Evolutionary conservation across 805 yeast genomes (phyloP), one percentile per base, ranked within the genome.

Genomic region (Wickerhamomyces hampshirensis): DNA sequence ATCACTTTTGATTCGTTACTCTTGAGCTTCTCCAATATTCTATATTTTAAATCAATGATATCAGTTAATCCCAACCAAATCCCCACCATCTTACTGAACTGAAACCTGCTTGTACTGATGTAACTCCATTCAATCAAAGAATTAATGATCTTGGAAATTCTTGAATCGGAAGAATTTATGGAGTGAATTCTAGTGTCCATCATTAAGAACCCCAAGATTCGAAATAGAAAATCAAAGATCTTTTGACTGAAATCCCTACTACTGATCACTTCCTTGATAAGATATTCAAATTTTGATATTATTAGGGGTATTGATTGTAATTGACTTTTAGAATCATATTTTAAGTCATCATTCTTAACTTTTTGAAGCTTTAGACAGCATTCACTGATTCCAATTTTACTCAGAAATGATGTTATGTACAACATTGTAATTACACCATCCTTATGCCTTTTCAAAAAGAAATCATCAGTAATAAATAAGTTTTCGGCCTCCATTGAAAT

Each of bases 171-270:
- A 18, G 26, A 18, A n/a, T 28, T 11, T 5, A 18, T 16, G 5
- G 29, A 15, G 26, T 26, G 30, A 5, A 43, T 37, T 14, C 43
- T 30, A 4, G 34, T 21, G 17, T 43, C 47, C 44, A 43, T 43
- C 36, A 43, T 37, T 1, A 38, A 5, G 31, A 21, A 33, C 2
- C 44, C 47, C 18, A 43, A 5, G 2, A 33, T 18, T 11, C 17
- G 10, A 2, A 39, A 31, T 23, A 33, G 15, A 5, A 10, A 4
- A 9, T 27, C n/a, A 4, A 32, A 35, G 2, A 27, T 6, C 5
- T 18, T 18, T 4, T 30, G 26, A 10, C 24, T 24, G 28, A 16
- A 33, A 2, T 18, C 13, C 4, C 29, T 26, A 10, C 5, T 26
- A 10, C 5, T 10, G 3, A 18, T 23, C 9, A 43, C 9, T 18